A percentile compares a stretch with the other conserved stretches of the same genome.
Evolutionary conservation across 139 green algal genomes (phyloP).

Genomic region (Gonium pectorale): DNA sequence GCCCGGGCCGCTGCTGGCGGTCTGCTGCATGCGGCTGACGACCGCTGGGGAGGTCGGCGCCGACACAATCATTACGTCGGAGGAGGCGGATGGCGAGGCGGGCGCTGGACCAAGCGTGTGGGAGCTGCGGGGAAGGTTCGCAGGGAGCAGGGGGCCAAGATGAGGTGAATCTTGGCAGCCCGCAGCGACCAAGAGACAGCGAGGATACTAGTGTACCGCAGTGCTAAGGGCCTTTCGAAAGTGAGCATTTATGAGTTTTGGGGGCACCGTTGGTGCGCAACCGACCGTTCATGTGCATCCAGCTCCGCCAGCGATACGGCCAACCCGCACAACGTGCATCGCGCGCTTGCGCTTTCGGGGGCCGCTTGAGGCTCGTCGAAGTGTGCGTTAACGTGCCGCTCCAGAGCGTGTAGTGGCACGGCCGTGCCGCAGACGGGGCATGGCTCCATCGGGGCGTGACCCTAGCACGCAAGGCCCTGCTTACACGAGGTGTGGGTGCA

Average conservation of each 20-base stretch:
- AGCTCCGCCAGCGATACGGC: neutral
- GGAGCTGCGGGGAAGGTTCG: too few species aligned
- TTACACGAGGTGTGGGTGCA: too few species aligned
- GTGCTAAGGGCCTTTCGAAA: too few species aligned
- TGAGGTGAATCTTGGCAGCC: too few species aligned
- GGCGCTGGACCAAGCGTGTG: too few species aligned
- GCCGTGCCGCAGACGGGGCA: neutral
- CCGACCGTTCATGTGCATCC: conserved; percentile 23
- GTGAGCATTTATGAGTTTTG: too few species aligned
- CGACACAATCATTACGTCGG: conserved; percentile 12
- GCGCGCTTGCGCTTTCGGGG: neutral
- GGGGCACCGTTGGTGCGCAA: too few species aligned
- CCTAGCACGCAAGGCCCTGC: too few species aligned
- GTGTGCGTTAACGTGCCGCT: conserved; percentile 21
- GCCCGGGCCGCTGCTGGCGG: neutral
- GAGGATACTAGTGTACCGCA: too few species aligned
- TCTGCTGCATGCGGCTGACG: neutral
- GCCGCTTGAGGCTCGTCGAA: neutral
- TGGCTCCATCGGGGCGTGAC: too few species aligned
- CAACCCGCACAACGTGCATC: neutral
- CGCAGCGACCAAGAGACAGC: too few species aligned
- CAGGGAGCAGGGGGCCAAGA: too few species aligned
- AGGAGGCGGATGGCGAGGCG: neutral
- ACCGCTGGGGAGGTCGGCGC: neutral
- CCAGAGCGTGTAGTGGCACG: neutral